Conservation (phyloP, 2,329 filamentous ascomycete species). For the Byssothecium circinans region DNA sequence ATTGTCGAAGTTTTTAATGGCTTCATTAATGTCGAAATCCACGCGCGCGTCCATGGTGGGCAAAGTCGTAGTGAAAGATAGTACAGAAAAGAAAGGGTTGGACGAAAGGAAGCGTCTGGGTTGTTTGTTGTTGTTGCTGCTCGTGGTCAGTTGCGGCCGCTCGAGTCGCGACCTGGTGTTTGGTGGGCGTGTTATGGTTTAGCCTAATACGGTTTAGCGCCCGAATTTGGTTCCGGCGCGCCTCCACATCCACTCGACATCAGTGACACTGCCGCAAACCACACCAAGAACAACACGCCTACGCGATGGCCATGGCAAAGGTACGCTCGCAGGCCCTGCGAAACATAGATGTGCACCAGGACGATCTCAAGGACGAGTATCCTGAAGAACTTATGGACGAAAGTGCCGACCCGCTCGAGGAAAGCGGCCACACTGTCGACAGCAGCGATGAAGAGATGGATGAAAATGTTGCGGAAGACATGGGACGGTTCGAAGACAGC, state of each 20-base stretch:
- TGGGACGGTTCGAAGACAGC: constrained; percentile 77
- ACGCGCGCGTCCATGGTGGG: constrained; percentile 66
- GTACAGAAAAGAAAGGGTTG: constrained; percentile 15
- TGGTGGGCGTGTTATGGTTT: constrained; percentile 26
- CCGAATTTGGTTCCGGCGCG: constrained; percentile 1
- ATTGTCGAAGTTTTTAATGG: constrained; percentile 94
- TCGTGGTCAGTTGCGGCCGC: constrained; percentile 11
- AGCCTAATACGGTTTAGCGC: constrained; percentile 19
- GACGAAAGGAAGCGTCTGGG: constrained; percentile 15
- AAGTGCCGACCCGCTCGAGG: constrained; percentile 52
- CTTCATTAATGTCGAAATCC: constrained; percentile 93
- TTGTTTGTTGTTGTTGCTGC: constrained; percentile 8
- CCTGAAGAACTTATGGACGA: constrained; percentile 49
- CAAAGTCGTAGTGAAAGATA: constrained; percentile 16
- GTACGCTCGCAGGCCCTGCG: constrained; percentile 30
- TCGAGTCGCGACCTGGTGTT: constrained; percentile 12
- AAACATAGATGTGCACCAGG: constrained; percentile 29
- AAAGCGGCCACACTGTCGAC: constrained; percentile 53
- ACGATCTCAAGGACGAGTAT: constrained; percentile 40
- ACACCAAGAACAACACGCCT: constrained; percentile 7
- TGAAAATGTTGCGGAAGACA: constrained; percentile 75
- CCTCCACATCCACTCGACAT: constrained; percentile 4
- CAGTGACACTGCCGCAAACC: neutral
- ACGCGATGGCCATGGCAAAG: constrained; percentile 31
- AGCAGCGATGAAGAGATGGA: constrained; percentile 63